phyloP scores from a whole-genome alignment of 805 yeast species.

The Nakazawaea peltata region DNA sequence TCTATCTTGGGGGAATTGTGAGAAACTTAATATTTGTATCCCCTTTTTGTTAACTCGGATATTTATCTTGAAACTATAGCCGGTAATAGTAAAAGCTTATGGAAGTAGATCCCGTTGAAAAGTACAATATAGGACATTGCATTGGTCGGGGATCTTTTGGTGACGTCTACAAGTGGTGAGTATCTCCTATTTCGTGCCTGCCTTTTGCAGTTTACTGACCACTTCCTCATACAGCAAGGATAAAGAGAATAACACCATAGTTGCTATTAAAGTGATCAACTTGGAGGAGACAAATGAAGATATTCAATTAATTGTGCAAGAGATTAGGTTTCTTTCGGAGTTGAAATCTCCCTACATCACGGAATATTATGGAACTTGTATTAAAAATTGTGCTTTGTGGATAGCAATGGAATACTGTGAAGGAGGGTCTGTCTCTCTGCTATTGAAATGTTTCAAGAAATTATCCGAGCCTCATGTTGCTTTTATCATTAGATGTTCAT shows the following conservation, averaged over 20 bases:
- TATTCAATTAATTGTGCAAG: slow-evolving; percentile 61
- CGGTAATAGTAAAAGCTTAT: too few relatives aligned
- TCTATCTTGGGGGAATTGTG: too few relatives aligned
- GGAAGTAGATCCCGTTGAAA: slow-evolving; percentile 10
- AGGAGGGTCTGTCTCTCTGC: slow-evolving; percentile 84
- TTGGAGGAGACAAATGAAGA: slow-evolving; percentile 77
- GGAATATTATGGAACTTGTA: slow-evolving; percentile 52
- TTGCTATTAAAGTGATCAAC: slow-evolving; percentile 84
- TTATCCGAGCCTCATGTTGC: slow-evolving; percentile 55
- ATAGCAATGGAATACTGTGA: slow-evolving; percentile 94
- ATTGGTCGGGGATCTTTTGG: slow-evolving; percentile 86
- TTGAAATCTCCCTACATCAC: slow-evolving; percentile 64
- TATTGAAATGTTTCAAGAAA: slow-evolving; percentile 45
- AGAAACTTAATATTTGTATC: too few relatives aligned
- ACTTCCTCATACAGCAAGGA: slow-evolving; percentile 5
- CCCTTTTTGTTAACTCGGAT: too few relatives aligned
- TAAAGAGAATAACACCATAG: slow-evolving; percentile 25
- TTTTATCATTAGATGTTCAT: slow-evolving; percentile 52
- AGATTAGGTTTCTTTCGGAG: slow-evolving; percentile 66
- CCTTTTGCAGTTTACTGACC: not conserved
- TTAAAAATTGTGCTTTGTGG: slow-evolving; percentile 67
- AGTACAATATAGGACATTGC: slow-evolving; percentile 36
- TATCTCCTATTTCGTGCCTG: slow-evolving; percentile 1
- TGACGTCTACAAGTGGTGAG: slow-evolving; percentile 63
- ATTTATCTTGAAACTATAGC: too few relatives aligned